phyloP scores from a whole-genome alignment of 805 yeast species.

The Yarrowia sp. region DNA sequence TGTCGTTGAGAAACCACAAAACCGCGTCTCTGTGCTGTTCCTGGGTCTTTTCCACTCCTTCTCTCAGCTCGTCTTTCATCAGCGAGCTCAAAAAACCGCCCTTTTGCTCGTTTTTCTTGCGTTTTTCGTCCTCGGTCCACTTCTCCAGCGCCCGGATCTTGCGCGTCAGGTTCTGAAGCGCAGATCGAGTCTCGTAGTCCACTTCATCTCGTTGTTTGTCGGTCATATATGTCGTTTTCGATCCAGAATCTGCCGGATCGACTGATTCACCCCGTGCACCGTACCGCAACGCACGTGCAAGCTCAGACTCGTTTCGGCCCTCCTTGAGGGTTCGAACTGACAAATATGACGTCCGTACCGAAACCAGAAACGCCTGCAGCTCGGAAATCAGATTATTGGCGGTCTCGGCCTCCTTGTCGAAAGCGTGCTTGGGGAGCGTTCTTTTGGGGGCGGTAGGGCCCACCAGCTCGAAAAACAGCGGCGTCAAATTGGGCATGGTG shows the following conservation, averaged over 20 bases:
- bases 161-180: constrained; percentile 39
- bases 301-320: constrained; percentile 28
- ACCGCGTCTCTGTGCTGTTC: constrained; percentile 41
- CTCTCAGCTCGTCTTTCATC: constrained; percentile 34
- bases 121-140: constrained; percentile 33
- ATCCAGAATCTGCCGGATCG: background rate
- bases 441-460: constrained; percentile 5
- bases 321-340: constrained; percentile 30
- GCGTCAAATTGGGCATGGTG: constrained; percentile 18
- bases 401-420: constrained; percentile 5
- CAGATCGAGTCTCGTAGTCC: constrained; percentile 41
- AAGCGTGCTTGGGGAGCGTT: background rate
- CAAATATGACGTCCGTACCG: constrained; percentile 38
- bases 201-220: constrained; percentile 43
- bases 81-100: constrained; percentile 29
- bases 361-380: constrained; percentile 32
- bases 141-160: constrained; percentile 36
- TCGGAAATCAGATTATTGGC: constrained; percentile 29
- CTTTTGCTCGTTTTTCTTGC: constrained; percentile 28
- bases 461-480: constrained; percentile 18
- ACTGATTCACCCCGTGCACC: background rate
- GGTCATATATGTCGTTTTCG: constrained; percentile 33
- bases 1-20: constrained; percentile 39
- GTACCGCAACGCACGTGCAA: constrained; percentile 9
- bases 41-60: constrained; percentile 36